These are phyloP conservation scores for Leccinellum albellum DNA, from an alignment of 768 basidiomycete species.

Conservation along the genomic window DNA sequence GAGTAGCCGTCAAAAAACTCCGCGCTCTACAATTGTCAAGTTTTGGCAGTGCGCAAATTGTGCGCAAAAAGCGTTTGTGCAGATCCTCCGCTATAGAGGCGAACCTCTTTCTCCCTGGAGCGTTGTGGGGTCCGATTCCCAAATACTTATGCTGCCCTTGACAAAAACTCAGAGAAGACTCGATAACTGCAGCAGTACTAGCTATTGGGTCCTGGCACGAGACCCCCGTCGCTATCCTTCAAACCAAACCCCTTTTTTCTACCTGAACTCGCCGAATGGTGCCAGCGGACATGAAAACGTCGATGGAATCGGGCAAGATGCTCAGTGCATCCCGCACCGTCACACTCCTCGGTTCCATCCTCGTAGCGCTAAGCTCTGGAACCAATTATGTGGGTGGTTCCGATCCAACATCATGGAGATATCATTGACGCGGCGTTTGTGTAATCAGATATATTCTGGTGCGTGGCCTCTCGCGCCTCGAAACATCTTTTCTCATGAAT, in stretches of 20 bases:
- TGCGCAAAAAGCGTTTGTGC: no score
- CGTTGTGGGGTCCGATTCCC: no score
- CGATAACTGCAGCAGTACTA: no score
- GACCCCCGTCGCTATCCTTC: neutral
- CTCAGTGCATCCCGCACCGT: constrained; percentile 41
- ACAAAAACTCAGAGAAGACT: no score
- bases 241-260: neutral
- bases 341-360: constrained; percentile 51
- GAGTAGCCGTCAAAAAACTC: no score
- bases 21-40: no score
- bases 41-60: no score
- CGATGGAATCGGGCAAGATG: constrained; percentile 24
- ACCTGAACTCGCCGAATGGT: constrained; percentile 3
- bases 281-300: constrained; percentile 7
- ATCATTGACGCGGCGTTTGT: neutral
- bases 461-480: neutral
- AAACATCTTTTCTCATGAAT: neutral
- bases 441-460: constrained; percentile 33
- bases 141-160: no score
- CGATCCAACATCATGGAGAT: neutral
- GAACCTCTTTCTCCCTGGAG: no score
- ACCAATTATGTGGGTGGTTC: constrained; percentile 65
- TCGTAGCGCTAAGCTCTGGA: constrained; percentile 61
- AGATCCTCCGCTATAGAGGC: no score
- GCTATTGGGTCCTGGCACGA: no score